Evolutionary conservation across 768 basidiomycete genomes (phyloP).

Genomic region (Lactarius deliciosus): DNA sequence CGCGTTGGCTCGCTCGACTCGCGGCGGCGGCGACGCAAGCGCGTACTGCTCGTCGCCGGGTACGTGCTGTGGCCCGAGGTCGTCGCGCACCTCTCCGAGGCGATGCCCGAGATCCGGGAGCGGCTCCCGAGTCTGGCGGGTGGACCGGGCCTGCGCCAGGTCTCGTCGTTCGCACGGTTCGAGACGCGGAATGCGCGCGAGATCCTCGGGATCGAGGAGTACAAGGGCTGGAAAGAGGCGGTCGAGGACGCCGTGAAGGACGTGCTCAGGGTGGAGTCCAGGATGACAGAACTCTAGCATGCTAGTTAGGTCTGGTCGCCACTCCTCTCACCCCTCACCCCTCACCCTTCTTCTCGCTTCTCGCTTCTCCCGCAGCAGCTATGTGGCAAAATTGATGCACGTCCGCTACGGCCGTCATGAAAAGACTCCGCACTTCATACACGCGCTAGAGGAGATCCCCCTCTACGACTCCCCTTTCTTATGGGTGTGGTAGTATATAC

Average conservation of each 20-base stretch:
- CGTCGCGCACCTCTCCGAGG: conserved; percentile 11
- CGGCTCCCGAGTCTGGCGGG: conserved; percentile 19
- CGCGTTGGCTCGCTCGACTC: conserved; percentile 14
- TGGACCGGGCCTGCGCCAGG: neutral
- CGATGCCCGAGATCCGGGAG: conserved; percentile 16
- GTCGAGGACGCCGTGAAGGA: conserved; percentile 21
- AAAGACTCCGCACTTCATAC: neutral
- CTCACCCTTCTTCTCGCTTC: neutral
- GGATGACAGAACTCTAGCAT: neutral
- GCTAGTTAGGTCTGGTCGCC: neutral
- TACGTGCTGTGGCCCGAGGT: conserved; percentile 23
- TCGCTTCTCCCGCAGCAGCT: neutral
- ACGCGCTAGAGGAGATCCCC: neutral
- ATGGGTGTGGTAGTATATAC: neutral
- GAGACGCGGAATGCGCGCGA: conserved; percentile 22
- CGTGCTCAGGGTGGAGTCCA: conserved; percentile 15
- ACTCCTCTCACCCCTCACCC: no score
- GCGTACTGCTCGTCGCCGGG: conserved; percentile 23
- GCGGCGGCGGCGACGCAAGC: conserved; percentile 11
- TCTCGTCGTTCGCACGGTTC: conserved; percentile 15
- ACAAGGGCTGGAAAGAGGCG: conserved; percentile 17
- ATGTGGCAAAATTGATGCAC: neutral
- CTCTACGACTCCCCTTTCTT: neutral
- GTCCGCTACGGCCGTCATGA: neutral
- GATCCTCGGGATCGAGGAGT: conserved; percentile 17